Percentiles rank a stretch among this genome's conserved stretches.
phyloP scores from a whole-genome alignment of 352 stramenopile genomes.

The Globisporangium radiosum region DNA sequence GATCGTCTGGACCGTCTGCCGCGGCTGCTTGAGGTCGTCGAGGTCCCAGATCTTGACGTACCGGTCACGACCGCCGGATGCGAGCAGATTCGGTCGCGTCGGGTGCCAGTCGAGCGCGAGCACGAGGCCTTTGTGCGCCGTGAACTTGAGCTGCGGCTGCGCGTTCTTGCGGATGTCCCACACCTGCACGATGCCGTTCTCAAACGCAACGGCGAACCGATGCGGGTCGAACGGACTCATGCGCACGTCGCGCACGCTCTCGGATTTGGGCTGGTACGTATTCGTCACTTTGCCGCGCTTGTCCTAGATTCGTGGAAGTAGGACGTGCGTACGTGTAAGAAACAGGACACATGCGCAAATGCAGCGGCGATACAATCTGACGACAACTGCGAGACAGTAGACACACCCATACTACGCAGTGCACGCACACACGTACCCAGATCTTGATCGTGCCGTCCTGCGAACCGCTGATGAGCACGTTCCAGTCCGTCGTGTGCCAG shows the following conservation, averaged over 20 bases:
- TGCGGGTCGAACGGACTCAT: conserved; percentile 69
- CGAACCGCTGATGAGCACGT: conserved; percentile 78
- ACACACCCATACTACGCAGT: no score
- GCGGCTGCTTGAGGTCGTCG: conserved; percentile 57
- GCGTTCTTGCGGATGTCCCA: conserved; percentile 83
- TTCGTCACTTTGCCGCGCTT: conserved; percentile 67
- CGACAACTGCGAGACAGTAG: no score
- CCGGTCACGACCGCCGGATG: conserved; percentile 76
- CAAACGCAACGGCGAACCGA: conserved; percentile 77
- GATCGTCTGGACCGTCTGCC: conserved; percentile 84
- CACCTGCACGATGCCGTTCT: conserved; percentile 84
- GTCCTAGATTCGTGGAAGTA: conserved; percentile 27
- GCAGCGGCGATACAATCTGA: no score
- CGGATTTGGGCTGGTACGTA: conserved; percentile 81
- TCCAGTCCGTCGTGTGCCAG: conserved; percentile 78
- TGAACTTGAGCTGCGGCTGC: conserved; percentile 81
- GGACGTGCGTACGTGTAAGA: neutral
- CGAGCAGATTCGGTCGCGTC: conserved; percentile 50
- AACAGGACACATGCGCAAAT: no score
- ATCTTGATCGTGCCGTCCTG: conserved; percentile 86
- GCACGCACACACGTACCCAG: conserved; percentile 38
- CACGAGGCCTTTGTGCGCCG: conserved; percentile 80
- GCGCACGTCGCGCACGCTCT: conserved; percentile 80
- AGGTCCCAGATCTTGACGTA: conserved; percentile 87
- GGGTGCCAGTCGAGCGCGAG: conserved; percentile 83